These are phyloP conservation scores for Rhodomyrtus tomentosa DNA, from an alignment of 345 rosid species.

Conservation along the genomic window DNA sequence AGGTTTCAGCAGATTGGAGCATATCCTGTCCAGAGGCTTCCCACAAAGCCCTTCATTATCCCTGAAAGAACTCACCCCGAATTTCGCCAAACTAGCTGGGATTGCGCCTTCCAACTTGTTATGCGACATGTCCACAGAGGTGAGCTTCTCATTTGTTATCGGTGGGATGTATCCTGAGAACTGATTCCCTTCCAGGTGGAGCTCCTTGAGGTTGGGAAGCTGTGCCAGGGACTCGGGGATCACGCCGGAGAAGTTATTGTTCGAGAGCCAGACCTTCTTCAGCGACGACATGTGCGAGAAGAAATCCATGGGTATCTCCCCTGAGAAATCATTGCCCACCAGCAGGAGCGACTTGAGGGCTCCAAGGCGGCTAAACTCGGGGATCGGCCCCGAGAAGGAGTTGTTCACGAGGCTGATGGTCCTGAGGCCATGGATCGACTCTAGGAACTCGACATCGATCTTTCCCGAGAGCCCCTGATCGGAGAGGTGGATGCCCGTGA, in stretches of 20 bases:
- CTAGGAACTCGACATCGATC: constrained; percentile 35
- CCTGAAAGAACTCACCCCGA: constrained; percentile 13
- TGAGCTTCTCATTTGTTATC: constrained; percentile 7
- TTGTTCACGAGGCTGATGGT: constrained; percentile 50
- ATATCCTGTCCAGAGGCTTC: constrained; percentile 11
- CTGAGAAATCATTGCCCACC: constrained; percentile 47
- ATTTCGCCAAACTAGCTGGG: constrained; percentile 22
- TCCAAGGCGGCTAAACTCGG: constrained; percentile 39
- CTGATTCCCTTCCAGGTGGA: constrained; percentile 52
- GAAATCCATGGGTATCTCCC: constrained; percentile 36
- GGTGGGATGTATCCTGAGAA: constrained; percentile 59
- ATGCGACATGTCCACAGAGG: constrained; percentile 31
- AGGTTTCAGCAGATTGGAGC: constrained; percentile 6
- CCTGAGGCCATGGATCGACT: constrained; percentile 24
- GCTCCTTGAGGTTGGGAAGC: constrained; percentile 36
- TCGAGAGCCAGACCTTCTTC: constrained; percentile 47
- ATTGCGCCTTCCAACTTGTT: constrained; percentile 59
- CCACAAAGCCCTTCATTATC: constrained; percentile 52
- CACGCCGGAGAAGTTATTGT: constrained; percentile 41
- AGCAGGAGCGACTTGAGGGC: constrained; percentile 36
- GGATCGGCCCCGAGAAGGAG: constrained; percentile 48
- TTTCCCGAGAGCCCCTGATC: constrained; percentile 41
- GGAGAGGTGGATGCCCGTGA: constrained; percentile 51
- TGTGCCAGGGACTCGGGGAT: constrained; percentile 39
- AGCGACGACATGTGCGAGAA: constrained; percentile 39